phyloP scores from a whole-genome alignment of 768 basidiomycete genomes.

The Leccinum boreale region DNA sequence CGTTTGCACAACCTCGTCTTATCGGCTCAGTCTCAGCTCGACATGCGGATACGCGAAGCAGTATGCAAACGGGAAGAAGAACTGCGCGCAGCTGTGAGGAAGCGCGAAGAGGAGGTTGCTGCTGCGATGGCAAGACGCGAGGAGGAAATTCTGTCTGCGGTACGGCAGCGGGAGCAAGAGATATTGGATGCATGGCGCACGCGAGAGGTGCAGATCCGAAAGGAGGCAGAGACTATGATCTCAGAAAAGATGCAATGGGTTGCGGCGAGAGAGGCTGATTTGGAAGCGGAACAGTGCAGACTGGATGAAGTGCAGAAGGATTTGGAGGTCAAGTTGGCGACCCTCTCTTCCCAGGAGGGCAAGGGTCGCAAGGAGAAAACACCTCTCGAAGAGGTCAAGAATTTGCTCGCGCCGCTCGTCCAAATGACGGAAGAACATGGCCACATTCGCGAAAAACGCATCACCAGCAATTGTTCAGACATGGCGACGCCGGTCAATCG shows the following conservation, averaged over 20 bases:
- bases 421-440: constrained; percentile 33
- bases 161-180: constrained; percentile 61
- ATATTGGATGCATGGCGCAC: constrained; percentile 56
- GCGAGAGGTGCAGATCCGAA: constrained; percentile 48
- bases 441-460: constrained; percentile 20
- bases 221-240: constrained; percentile 44
- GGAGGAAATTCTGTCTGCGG: constrained; percentile 68
- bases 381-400: constrained; percentile 76
- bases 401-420: constrained; percentile 52
- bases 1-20: constrained; percentile 45
- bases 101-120: constrained; percentile 70
- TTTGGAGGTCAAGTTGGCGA: constrained; percentile 47
- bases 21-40: constrained; percentile 38
- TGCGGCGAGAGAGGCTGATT: constrained; percentile 48
- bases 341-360: constrained; percentile 37
- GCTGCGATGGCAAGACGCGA: constrained; percentile 62
- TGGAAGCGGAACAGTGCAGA: constrained; percentile 48
- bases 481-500: constrained; percentile 53
- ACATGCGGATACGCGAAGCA: constrained; percentile 52
- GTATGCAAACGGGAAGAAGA: constrained; percentile 66
- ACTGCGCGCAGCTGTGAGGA: constrained; percentile 57
- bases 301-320: constrained; percentile 46
- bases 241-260: constrained; percentile 47
- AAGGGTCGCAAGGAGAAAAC: constrained; percentile 48
- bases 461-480: constrained; percentile 18